Evolutionary conservation across 2,329 filamentous ascomycete genomes (phyloP).

Genomic region (Epicoccum nigrum): DNA sequence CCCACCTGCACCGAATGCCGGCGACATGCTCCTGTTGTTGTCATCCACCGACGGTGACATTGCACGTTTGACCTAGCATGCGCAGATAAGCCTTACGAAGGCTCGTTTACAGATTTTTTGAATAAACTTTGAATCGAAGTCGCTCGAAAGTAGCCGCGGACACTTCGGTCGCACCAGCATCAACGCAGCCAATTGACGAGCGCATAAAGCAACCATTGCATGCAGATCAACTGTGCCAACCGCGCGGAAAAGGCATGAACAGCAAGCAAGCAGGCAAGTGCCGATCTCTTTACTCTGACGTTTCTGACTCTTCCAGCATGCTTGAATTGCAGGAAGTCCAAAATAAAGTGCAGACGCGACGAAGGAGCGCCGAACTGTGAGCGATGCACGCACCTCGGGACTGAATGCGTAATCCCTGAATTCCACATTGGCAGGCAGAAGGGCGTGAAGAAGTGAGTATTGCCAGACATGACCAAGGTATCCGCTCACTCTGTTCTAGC

Average conservation of each 20-base stretch:
- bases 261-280: constrained; percentile 48
- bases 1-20: neutral
- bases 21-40: constrained; percentile 9
- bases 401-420: constrained; percentile 68
- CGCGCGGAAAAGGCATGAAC: constrained; percentile 23
- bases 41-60: constrained; percentile 2
- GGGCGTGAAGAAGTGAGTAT: constrained; percentile 73
- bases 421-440: constrained; percentile 77
- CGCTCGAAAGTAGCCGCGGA: neutral
- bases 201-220: constrained; percentile 6
- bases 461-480: neutral
- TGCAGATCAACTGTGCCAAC: constrained; percentile 1
- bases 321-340: constrained; percentile 69
- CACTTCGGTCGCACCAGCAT: constrained; percentile 3
- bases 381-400: constrained; percentile 63
- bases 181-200: constrained; percentile 7
- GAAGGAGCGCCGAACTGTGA: constrained; percentile 65
- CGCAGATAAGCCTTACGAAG: neutral
- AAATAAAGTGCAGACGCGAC: constrained; percentile 63
- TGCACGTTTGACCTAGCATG: constrained; percentile 2
- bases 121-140: neutral
- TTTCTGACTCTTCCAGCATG: constrained; percentile 52
- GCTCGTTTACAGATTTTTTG: too few species aligned
- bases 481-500: constrained; percentile 49
- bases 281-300: neutral